phyloP scores from a whole-genome alignment of 345 rosid species.

The Aurinia saxatilis region DNA sequence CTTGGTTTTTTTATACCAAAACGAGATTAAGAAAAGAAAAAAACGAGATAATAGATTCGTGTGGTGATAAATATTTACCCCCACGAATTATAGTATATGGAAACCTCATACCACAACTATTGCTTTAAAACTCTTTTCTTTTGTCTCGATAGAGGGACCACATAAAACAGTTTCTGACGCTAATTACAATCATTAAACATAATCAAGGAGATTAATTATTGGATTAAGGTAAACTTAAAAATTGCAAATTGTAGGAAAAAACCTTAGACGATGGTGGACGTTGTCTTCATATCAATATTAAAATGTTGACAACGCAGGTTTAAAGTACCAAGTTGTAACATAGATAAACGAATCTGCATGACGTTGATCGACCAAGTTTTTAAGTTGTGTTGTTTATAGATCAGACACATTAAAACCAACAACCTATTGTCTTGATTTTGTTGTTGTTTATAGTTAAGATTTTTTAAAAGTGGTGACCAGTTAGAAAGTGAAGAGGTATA shows the following conservation, averaged over 20 bases:
- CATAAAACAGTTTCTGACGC: slow-evolving; percentile 13
- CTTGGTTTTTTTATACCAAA: neutral
- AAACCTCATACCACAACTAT: slow-evolving; percentile 20
- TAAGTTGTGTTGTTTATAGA: slow-evolving; percentile 17
- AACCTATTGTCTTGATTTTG: slow-evolving; percentile 14
- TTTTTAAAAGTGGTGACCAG: neutral
- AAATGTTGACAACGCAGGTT: slow-evolving; percentile 7
- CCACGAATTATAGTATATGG: slow-evolving; percentile 13
- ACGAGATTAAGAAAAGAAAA: too few species aligned
- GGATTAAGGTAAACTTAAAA: slow-evolving; percentile 9
- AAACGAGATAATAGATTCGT: neutral
- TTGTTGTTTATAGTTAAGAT: neutral
- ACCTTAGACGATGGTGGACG: slow-evolving; percentile 19
- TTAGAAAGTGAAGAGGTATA: slow-evolving; percentile 14
- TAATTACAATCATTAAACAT: slow-evolving; percentile 28
- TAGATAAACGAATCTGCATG: slow-evolving; percentile 28
- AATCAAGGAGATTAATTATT: slow-evolving; percentile 7
- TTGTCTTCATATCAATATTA: slow-evolving; percentile 6
- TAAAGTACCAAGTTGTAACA: slow-evolving; percentile 28
- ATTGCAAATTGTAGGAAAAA: slow-evolving; percentile 15
- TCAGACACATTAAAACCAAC: slow-evolving; percentile 24
- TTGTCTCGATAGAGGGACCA: slow-evolving; percentile 20
- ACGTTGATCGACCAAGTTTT: slow-evolving; percentile 23
- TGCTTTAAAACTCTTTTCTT: neutral
- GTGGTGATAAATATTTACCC: slow-evolving; percentile 4